Evolutionary conservation across 1,139 yeast species (phyloP).

Genomic region (Casaregolazyma lundiana): DNA sequence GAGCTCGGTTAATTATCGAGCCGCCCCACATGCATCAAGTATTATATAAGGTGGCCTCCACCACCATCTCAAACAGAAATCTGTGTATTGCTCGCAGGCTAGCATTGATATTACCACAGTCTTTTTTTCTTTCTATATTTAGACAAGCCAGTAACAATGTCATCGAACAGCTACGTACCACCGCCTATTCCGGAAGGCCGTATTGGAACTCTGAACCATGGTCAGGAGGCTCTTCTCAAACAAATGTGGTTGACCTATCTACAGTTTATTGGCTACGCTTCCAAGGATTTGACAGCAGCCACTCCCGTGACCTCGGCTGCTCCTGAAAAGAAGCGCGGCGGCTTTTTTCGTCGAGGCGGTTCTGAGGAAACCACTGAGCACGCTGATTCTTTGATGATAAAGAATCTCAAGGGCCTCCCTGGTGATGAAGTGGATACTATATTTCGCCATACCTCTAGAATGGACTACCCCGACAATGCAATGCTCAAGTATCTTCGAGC

Average conservation of each 20-base stretch:
- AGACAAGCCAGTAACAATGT: neutral
- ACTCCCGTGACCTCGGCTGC: conserved; percentile 7
- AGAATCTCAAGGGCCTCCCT: conserved; percentile 28
- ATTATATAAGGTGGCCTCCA: neutral
- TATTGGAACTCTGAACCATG: conserved; percentile 44
- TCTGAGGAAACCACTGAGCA: conserved; percentile 15
- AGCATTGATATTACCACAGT: no score
- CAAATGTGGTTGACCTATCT: conserved; percentile 70
- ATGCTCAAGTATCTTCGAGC: conserved; percentile 78
- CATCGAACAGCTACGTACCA: neutral
- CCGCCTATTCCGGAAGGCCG: conserved; percentile 9
- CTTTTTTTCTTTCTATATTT: neutral
- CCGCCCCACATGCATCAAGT: neutral
- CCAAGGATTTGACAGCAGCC: conserved; percentile 26
- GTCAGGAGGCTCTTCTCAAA: conserved; percentile 64
- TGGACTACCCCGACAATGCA: conserved; percentile 68
- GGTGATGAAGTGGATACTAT: conserved; percentile 43
- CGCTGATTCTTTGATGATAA: conserved; percentile 23
- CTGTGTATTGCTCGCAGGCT: no score
- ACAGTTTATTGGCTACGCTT: conserved; percentile 56
- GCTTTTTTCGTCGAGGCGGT: conserved; percentile 20
- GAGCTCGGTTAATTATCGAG: neutral
- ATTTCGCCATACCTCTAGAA: conserved; percentile 55
- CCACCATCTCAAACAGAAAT: neutral
- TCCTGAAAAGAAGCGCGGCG: conserved; percentile 24